Evolutionary conservation across 805 yeast genomes (phyloP).

Genomic region (Limtongia smithiae): DNA sequence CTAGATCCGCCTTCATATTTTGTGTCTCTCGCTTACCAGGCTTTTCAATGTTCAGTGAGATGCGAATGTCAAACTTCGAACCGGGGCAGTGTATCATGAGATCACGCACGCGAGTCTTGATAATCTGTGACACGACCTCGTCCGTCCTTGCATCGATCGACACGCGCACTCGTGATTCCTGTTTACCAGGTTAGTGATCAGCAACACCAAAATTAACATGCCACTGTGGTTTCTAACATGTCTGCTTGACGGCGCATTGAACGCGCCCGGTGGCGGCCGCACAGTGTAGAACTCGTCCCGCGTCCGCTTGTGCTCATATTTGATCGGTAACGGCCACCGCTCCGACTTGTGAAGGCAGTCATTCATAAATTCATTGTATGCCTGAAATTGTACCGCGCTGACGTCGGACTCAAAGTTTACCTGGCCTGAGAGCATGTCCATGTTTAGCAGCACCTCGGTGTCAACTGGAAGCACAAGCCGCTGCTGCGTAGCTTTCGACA

Average conservation of each 20-base stretch:
- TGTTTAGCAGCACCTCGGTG: slow-evolving; percentile 25
- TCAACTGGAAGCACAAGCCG: slow-evolving; percentile 24
- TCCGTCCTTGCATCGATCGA: slow-evolving; percentile 13
- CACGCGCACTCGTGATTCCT: slow-evolving; percentile 8
- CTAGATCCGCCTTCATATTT: not conserved
- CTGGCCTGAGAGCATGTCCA: slow-evolving; percentile 24
- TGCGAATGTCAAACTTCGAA: slow-evolving; percentile 24
- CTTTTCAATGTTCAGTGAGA: slow-evolving; percentile 21
- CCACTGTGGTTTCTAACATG: not conserved
- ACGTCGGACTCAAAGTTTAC: slow-evolving; percentile 21
- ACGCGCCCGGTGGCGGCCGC: slow-evolving; percentile 1
- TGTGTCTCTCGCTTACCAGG: too few species aligned
- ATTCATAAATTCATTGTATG: slow-evolving; percentile 15
- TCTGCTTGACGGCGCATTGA: not conserved
- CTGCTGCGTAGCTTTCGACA: slow-evolving; percentile 12
- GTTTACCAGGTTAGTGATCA: not conserved
- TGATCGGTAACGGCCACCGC: slow-evolving; percentile 9
- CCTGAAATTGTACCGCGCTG: slow-evolving; percentile 19
- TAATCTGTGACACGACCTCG: slow-evolving; percentile 9
- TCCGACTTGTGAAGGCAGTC: slow-evolving; percentile 7
- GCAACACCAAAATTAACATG: not conserved
- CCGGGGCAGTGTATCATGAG: slow-evolving; percentile 26
- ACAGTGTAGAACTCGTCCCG: slow-evolving; percentile 1
- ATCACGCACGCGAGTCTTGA: slow-evolving; percentile 20
- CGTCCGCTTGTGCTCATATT: slow-evolving; percentile 1